phyloP scores from a whole-genome alignment of 371 early-diverging fungal genomes.

The Amoeboaphelidium occidentale region DNA sequence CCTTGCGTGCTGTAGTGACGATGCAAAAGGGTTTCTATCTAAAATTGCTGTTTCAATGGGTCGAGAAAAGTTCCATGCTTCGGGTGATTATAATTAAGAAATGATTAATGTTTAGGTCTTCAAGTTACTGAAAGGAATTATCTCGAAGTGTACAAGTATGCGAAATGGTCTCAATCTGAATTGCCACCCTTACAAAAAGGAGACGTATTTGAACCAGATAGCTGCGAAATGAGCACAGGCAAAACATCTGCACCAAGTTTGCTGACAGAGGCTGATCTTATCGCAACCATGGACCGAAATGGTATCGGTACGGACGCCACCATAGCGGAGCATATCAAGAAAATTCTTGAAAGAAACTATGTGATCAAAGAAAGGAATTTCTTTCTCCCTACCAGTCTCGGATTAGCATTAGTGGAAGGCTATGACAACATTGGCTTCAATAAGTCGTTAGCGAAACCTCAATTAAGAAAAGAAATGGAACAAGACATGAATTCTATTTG shows the following conservation, averaged over 20 bases:
- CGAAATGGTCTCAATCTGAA: constrained; percentile 55
- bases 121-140: constrained; percentile 65
- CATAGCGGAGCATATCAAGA: constrained; percentile 96
- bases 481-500: constrained; percentile 37
- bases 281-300: constrained; percentile 86
- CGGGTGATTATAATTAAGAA: constrained; percentile 15
- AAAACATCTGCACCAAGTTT: constrained; percentile 53
- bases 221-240: constrained; percentile 34
- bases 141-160: constrained; percentile 84
- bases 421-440: constrained; percentile 33
- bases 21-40: constrained; percentile 82
- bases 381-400: constrained; percentile 68
- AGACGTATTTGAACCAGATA: constrained; percentile 40
- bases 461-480: constrained; percentile 15
- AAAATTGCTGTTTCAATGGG: constrained; percentile 35
- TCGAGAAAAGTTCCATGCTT: constrained; percentile 40
- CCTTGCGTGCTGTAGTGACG: constrained; percentile 77
- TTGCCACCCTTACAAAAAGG: constrained; percentile 48
- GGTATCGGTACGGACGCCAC: constrained; percentile 99
- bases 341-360: constrained; percentile 76
- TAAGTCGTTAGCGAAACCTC: constrained; percentile 6
- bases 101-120: constrained; percentile 24
- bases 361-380: constrained; percentile 32
- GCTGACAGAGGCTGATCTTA: constrained; percentile 82
- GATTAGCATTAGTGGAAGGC: constrained; percentile 72